Conservation (phyloP, 1,139 yeast species). For the Taphrina betulina region DNA sequence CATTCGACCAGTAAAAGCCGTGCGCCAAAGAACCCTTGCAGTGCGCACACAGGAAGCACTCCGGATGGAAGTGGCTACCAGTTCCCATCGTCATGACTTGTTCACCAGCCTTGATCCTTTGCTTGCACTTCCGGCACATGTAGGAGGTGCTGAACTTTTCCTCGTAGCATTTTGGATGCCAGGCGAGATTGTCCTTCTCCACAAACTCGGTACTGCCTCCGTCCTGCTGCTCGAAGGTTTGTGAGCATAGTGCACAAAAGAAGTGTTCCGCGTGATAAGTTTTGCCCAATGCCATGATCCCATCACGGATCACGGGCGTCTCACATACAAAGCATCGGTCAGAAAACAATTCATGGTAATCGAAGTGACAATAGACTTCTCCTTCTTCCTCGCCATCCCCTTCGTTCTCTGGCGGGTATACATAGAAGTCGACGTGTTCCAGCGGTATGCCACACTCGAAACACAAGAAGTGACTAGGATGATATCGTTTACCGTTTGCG, state of each 20-base stretch:
- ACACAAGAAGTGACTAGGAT: conserved; percentile 13
- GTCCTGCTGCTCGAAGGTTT: background rate
- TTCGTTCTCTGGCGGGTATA: background rate
- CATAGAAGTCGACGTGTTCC: conserved; percentile 26
- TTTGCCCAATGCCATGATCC: conserved; percentile 43
- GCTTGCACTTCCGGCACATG: conserved; percentile 21
- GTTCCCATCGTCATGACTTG: conserved; percentile 33
- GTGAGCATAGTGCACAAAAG: conserved; percentile 43
- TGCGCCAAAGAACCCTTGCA: conserved; percentile 43
- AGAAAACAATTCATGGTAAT: conserved; percentile 44
- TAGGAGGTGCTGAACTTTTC: conserved; percentile 18
- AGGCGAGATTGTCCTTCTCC: conserved; percentile 21
- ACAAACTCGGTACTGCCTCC: background rate
- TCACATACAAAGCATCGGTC: conserved; percentile 43
- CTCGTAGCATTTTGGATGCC: conserved; percentile 26
- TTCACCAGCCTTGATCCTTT: conserved; percentile 10
- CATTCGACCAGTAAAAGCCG: conserved; percentile 42
- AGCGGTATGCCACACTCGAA: conserved; percentile 21
- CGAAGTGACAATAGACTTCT: conserved; percentile 44
- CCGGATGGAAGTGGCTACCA: conserved; percentile 40
- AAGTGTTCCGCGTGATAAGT: conserved; percentile 45
- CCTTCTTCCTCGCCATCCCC: conserved; percentile 5
- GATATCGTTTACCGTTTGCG: conserved; percentile 6
- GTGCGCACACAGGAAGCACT: conserved; percentile 43
- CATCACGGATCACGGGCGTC: conserved; percentile 44